Base-by-base conservation (phyloP, 1,284 basidiomycete species). In the Ustilago cynodontis region DNA sequence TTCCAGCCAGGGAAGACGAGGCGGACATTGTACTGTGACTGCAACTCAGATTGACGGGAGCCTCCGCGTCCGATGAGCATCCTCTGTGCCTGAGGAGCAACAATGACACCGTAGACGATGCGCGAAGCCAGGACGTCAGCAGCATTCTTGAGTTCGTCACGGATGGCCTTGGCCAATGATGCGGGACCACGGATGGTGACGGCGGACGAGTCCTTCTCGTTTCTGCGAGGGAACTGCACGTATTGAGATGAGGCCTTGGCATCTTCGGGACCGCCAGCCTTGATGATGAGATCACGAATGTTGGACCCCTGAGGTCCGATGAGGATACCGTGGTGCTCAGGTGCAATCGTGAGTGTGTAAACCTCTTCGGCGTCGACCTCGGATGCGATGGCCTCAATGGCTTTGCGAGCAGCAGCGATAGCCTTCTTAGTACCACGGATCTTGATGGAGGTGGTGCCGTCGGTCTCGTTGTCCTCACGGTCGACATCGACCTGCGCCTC, bases 1-100 rank as follows among this genome's bases (percentile, higher is more conserved):
- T 94, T 91, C 82, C 95, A 97, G 26, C 94, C 94, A 58, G 96
- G 95, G 89, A 98, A 94, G 86, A 97, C 93, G 71, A 99, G 90
- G 86, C 93, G 92, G 41, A 93, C 93, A 67, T 90, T 89, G 56
- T 90, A 91, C 84, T 93, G 92, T 56, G 89, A 89, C 89, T 98
- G 95, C 57, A 98, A 88, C 64, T 95, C 94, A 81, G 91, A 93
- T 65, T 98, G 87, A 79, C 94, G 91, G 82, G 93, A 91, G 54
- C 95, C 96, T 51, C 95, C 94, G 69, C 94, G 91, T 47, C 96
- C 95, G 79, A 99, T 98, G 77, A 98, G 90, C 60, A 90, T 90
- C 68, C 94, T 93, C 86, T 99, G 95, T 78, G 93, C 91, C 18
- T 88, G 82, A 20, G 91, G 90, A 37, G 96, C 94, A 10, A 98